These are phyloP conservation scores for Terfezia claveryi DNA, from an alignment of 495 filamentous ascomycete species.

Conservation along the genomic window DNA sequence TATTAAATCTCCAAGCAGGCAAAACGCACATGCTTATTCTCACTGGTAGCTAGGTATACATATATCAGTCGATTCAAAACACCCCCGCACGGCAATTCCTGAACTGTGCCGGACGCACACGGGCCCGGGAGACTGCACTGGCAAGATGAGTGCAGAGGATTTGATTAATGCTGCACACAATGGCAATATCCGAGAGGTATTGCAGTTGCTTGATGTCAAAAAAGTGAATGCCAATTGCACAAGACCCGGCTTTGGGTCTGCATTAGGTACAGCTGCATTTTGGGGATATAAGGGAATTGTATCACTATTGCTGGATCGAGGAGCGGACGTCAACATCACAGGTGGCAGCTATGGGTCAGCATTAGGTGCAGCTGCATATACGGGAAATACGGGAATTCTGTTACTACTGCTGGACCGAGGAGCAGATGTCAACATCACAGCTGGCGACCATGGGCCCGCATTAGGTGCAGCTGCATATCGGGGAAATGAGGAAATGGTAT, in stretches of 20 bases:
- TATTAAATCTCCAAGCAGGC: no score
- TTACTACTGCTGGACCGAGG: conserved; percentile 14
- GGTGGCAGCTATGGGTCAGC: background rate
- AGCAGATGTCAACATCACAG: conserved; percentile 14
- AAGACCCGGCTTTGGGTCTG: background rate
- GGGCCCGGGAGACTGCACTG: no score
- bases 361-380: background rate
- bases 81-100: no score
- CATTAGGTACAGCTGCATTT: conserved; percentile 10
- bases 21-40: no score
- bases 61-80: no score
- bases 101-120: no score
- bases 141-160: no score
- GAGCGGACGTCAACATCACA: conserved; percentile 11
- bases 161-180: no score
- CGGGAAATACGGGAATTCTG: background rate
- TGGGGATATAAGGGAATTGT: conserved; percentile 6
- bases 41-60: no score
- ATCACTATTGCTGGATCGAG: conserved; percentile 10
- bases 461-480: conserved; percentile 7
- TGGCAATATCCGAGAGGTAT: no score
- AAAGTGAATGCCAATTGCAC: no score
- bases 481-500: conserved; percentile 6
- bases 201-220: no score
- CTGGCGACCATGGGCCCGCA: conserved; percentile 6